Evolutionary conservation across 768 basidiomycete species (phyloP), one percentile per base, ranked within the genome.

Genomic region (Suillus subaureus): DNA sequence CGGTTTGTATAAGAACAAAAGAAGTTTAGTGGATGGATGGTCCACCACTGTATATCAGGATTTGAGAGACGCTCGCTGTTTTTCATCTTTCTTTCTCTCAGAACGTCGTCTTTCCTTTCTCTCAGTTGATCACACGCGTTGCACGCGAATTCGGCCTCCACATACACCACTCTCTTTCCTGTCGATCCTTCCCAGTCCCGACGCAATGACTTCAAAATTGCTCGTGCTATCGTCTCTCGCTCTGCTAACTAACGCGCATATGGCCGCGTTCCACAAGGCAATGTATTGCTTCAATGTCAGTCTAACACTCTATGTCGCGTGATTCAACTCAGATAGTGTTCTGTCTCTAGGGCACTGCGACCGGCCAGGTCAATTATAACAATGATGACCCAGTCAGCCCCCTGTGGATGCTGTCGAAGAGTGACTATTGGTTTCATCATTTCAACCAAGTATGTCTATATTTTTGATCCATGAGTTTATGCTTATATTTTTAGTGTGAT

Each of bases 221-320:
- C 39, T 60, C 28, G 26, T 6, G 6, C 26, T 60, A 42, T 60
- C 26, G 39, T 60, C 64, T 18, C 61, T 67, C 39, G 51, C 35
- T 52, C 6, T 57, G 58, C 55, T 73, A 18, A 77, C 72, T 37
- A 70, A 72, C 28, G 83, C 81, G 37, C 84, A 85, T 73, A 66
- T 85, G 61, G 80, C 79, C 42, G 76, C 81, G 11, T 84, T 73
- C 69, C 70, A 77, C 64, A 73, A 78, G 67, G 79, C 78, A 49
- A 85, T 84, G 84, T 85, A 80, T 68, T 83, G 82, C 65, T 61
- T 80, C 5, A 79, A 84, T 69, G 84, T 83, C 1, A 47, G 58
- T 58, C 33, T 23, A 42, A 23, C 15, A 28, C 13, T n/a, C 39
- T 26, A 23, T 61, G 16, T 40, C 12, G 31, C 49, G 6, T 40